Conservation (phyloP, 2,329 filamentous ascomycete species). For the Cryphonectria naterciae region DNA sequence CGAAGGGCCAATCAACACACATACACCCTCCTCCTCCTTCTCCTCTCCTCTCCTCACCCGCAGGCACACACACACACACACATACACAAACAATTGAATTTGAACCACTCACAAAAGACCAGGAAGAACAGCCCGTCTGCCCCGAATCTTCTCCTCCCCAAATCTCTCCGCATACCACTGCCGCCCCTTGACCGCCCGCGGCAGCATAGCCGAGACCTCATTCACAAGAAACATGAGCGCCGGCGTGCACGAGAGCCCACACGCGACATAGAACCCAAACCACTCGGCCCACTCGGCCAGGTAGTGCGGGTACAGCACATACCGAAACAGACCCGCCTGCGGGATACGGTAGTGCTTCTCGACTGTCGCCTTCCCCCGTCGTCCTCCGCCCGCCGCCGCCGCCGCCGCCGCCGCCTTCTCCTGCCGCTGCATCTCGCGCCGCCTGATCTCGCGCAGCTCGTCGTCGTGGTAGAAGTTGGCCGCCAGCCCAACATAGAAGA, state of each 20-base stretch:
- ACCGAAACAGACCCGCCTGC: constrained; percentile 78
- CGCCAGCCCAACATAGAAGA: constrained; percentile 78
- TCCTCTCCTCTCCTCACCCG: neutral
- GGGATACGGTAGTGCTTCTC: constrained; percentile 89
- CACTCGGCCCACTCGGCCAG: constrained; percentile 98
- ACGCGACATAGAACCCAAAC: constrained; percentile 82
- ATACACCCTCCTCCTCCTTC: too few species aligned
- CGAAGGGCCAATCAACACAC: too few species aligned
- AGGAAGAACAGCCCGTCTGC: constrained; percentile 72
- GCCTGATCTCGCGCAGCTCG: constrained; percentile 82
- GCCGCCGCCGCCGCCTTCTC: constrained; percentile 43
- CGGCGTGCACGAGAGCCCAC: constrained; percentile 69
- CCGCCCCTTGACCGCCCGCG: constrained; percentile 78
- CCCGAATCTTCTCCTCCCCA: constrained; percentile 78
- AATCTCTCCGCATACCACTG: constrained; percentile 89
- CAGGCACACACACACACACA: neutral
- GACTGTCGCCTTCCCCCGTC: constrained; percentile 47
- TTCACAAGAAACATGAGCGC: constrained; percentile 84
- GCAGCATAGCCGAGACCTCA: constrained; percentile 87
- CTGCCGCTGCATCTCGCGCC: constrained; percentile 66
- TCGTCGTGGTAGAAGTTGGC: constrained; percentile 91
- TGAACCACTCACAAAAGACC: constrained; percentile 45
- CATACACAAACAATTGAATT: too few species aligned
- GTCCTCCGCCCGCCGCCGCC: constrained; percentile 33
- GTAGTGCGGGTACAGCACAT: constrained; percentile 90